Evolutionary conservation across 306 rosid genomes (phyloP).

Genomic region (Vigna trinervia): DNA sequence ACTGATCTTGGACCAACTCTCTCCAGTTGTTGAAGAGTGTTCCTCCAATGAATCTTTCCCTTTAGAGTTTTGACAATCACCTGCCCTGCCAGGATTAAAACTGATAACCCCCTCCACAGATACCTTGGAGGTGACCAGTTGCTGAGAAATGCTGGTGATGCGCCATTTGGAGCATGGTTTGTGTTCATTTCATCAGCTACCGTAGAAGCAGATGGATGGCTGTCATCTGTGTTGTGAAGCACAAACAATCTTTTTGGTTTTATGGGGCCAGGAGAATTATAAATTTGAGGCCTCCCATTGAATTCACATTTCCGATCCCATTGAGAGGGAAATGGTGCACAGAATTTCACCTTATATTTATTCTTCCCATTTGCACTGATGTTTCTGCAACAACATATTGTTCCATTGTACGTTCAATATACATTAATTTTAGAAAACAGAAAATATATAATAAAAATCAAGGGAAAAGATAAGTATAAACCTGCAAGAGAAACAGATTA

Average conservation of each 20-base stretch:
- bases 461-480: constrained; percentile 32
- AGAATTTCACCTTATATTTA: constrained; percentile 44
- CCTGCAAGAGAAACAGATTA: constrained; percentile 57
- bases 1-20: constrained; percentile 94
- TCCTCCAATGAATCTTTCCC: constrained; percentile 88
- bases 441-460: neutral
- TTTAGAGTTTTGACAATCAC: constrained; percentile 71
- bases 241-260: constrained; percentile 56
- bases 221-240: constrained; percentile 60
- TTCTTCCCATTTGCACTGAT: constrained; percentile 41
- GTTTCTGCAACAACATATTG: constrained; percentile 55
- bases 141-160: constrained; percentile 50
- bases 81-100: constrained; percentile 78
- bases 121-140: constrained; percentile 91
- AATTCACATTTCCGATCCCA: constrained; percentile 44
- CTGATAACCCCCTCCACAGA: constrained; percentile 92
- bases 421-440: constrained; percentile 22
- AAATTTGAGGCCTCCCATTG: constrained; percentile 44
- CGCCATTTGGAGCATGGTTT: constrained; percentile 58
- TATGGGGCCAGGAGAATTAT: constrained; percentile 33
- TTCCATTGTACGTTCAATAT: constrained; percentile 30
- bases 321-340: constrained; percentile 45
- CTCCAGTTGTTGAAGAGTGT: constrained; percentile 88
- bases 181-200: constrained; percentile 58
- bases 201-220: constrained; percentile 58